A percentile compares a stretch with the other conserved stretches of the same genome.
Conservation (phyloP, 2,329 filamentous ascomycete species). For the Arachnopeziza araneosa region DNA sequence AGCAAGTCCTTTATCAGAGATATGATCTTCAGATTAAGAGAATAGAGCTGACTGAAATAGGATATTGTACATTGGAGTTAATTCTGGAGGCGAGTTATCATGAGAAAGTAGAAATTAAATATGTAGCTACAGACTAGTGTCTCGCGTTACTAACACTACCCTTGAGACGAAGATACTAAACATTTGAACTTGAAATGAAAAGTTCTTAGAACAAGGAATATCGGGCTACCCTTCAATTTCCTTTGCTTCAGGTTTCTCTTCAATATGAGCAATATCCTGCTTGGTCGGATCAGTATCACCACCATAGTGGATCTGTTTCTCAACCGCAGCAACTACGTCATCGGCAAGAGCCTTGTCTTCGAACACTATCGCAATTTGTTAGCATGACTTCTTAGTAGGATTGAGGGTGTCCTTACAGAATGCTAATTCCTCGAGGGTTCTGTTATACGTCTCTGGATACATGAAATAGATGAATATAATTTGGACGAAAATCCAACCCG, state of each 20-base stretch:
- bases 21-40: too few relatives aligned
- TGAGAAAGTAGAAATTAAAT: too few relatives aligned
- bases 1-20: too few relatives aligned
- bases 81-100: too few relatives aligned
- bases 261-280: neutral
- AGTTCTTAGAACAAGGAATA: too few relatives aligned
- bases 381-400: neutral
- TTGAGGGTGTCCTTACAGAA: constrained; percentile 34
- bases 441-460: constrained; percentile 39
- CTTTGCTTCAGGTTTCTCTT: neutral
- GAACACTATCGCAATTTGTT: constrained; percentile 25
- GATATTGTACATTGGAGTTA: too few relatives aligned
- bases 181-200: too few relatives aligned
- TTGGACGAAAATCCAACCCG: constrained; percentile 38
- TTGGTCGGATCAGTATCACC: neutral
- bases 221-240: neutral
- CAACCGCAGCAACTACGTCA: constrained; percentile 31
- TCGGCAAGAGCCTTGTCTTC: constrained; percentile 32
- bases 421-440: constrained; percentile 41
- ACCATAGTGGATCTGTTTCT: constrained; percentile 30
- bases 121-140: too few relatives aligned
- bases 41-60: too few relatives aligned
- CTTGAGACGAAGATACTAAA: too few relatives aligned
- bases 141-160: too few relatives aligned
- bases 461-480: constrained; percentile 39